Percentiles rank a stretch among this genome's conserved stretches.
These are phyloP conservation scores for Starmerella bombi DNA, from an alignment of 805 yeast species.

Conservation along the genomic window DNA sequence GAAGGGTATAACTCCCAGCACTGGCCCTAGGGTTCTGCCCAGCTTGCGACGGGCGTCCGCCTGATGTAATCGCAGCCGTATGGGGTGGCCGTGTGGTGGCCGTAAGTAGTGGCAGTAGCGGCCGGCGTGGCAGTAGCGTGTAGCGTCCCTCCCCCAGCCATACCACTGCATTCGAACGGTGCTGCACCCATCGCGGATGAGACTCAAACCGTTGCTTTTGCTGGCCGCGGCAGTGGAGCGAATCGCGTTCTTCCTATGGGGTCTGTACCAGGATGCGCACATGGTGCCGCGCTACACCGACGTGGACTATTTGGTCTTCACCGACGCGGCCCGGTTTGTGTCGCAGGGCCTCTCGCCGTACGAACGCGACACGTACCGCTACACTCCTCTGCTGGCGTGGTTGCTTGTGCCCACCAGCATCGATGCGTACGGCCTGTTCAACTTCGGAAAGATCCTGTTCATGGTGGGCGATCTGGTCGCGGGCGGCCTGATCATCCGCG, in stretches of 20 bases:
- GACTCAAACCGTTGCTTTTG: too few species aligned
- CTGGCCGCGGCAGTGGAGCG: conserved; percentile 30
- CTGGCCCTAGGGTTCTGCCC: too few species aligned
- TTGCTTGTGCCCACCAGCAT: conserved; percentile 53
- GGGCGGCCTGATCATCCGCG: conserved; percentile 45
- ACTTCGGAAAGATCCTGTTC: conserved; percentile 71
- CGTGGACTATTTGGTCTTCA: conserved; percentile 83
- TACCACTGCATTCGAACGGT: too few species aligned
- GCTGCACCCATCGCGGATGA: too few species aligned
- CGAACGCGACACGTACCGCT: conserved; percentile 73
- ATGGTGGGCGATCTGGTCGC: conserved; percentile 68
- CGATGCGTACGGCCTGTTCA: conserved; percentile 27
- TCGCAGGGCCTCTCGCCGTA: conserved; percentile 58
- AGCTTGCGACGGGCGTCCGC: too few species aligned
- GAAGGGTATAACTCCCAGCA: too few species aligned
- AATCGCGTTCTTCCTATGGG: conserved; percentile 56
- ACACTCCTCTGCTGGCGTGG: conserved; percentile 87
- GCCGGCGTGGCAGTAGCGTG: too few species aligned
- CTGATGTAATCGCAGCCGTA: too few species aligned
- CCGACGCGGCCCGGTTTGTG: conserved; percentile 77
- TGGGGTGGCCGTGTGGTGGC: too few species aligned
- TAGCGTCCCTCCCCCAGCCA: too few species aligned
- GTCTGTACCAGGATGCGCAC: conserved; percentile 71
- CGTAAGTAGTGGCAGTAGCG: too few species aligned
- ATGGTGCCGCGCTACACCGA: conserved; percentile 83